Evolutionary conservation across 225 moss, liverwort and hornwort species (phyloP).

Genomic region (Marchantia paleacea): DNA sequence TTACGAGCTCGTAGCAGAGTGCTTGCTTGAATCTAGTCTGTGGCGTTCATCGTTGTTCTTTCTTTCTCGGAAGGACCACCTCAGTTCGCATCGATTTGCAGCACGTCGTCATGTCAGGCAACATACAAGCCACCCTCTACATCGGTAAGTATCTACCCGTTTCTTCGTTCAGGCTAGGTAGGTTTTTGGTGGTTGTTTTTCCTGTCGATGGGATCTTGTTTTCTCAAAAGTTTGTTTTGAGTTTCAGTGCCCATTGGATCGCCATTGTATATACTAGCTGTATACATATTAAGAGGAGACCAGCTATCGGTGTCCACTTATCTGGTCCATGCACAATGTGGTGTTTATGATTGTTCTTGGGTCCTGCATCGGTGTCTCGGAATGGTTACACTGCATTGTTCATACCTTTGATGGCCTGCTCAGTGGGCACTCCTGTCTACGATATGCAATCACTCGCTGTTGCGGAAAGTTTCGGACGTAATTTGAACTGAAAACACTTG

Average conservation of each 20-base stretch:
- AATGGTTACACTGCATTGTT: neutral
- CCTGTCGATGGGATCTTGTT: neutral
- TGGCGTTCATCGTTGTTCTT: no score
- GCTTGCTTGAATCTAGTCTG: no score
- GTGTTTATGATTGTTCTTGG: neutral
- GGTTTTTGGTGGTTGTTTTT: neutral
- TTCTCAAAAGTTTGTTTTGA: no score
- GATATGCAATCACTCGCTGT: no score
- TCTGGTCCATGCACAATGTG: neutral
- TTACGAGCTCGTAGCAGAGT: no score
- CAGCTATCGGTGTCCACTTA: neutral
- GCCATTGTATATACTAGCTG: neutral
- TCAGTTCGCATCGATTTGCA: neutral
- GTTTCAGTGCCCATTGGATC: no score
- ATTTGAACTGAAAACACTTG: neutral
- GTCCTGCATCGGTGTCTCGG: neutral
- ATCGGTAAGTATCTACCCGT: conserved; percentile 27
- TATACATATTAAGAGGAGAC: neutral
- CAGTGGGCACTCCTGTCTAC: no score
- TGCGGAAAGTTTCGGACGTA: neutral
- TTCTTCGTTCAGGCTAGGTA: neutral
- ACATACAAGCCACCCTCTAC: conserved; percentile 36
- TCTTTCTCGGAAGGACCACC: no score
- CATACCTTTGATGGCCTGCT: no score
- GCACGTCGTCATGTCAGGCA: conserved; percentile 31